These are phyloP conservation scores for Pinus taeda DNA, from an alignment of 75 land plant genomes.

Conservation along the genomic window DNA sequence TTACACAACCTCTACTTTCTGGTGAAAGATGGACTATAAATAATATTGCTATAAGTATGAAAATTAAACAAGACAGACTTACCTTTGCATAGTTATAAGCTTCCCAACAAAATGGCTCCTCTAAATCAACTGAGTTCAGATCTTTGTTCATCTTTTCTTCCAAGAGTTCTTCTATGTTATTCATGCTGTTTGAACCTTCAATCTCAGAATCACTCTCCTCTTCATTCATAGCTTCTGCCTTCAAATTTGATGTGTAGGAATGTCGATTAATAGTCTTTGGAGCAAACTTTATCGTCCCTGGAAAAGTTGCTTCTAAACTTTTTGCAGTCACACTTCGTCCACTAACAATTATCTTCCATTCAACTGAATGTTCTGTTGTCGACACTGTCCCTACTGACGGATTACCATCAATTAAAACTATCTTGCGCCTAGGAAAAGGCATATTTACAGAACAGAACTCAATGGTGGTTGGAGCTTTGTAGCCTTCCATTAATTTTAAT, in stretches of 20 bases:
- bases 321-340: slow-evolving; percentile 64
- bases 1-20: too few relatives aligned
- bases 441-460: slow-evolving; percentile 87
- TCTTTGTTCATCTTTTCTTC: slow-evolving; percentile 74
- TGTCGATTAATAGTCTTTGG: slow-evolving; percentile 35
- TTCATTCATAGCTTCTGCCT: slow-evolving; percentile 18
- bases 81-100: slow-evolving; percentile 97
- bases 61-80: slow-evolving; percentile 3
- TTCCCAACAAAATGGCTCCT: slow-evolving; percentile 97
- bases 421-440: slow-evolving; percentile 82
- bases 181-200: slow-evolving; percentile 47
- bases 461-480: slow-evolving; percentile 74
- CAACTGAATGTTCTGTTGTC: slow-evolving; percentile 79
- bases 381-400: slow-evolving; percentile 89
- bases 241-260: slow-evolving; percentile 17
- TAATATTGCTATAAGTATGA: too few relatives aligned
- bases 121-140: slow-evolving; percentile 70
- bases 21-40: too few relatives aligned
- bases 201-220: slow-evolving; percentile 81
- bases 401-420: slow-evolving; percentile 75
- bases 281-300: slow-evolving; percentile 91
- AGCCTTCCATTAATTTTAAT: slow-evolving; percentile 86
- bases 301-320: slow-evolving; percentile 84
- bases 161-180: slow-evolving; percentile 60
- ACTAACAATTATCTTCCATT: slow-evolving; percentile 89